phyloP scores from a whole-genome alignment of 371 early-diverging fungal genomes.

The Mortierella sp. region DNA sequence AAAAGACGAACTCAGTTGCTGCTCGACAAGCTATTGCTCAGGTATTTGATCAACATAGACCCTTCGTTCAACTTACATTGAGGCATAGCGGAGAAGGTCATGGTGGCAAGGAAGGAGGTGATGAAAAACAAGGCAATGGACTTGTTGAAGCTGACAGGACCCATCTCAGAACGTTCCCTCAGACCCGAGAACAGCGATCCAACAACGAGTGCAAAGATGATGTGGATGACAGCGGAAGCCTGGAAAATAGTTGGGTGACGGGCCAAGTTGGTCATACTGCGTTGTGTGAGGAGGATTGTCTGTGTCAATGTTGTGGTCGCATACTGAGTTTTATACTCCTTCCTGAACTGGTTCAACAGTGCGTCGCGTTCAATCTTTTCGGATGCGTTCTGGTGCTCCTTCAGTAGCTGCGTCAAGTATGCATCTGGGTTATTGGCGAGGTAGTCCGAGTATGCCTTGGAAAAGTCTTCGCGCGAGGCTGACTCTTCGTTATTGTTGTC shows the following conservation, averaged over 20 bases:
- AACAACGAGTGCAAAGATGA: constrained; percentile 46
- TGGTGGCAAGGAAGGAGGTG: constrained; percentile 50
- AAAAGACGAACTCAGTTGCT: no score
- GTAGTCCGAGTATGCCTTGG: constrained; percentile 27
- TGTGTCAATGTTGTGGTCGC: constrained; percentile 43
- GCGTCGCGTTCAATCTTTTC: constrained; percentile 40
- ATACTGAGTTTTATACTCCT: constrained; percentile 41
- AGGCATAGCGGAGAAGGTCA: constrained; percentile 42
- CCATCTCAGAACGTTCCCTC: constrained; percentile 43
- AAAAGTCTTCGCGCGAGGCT: constrained; percentile 16
- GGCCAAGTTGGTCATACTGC: constrained; percentile 46
- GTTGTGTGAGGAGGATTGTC: constrained; percentile 41
- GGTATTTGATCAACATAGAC: no score
- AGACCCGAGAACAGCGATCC: constrained; percentile 53
- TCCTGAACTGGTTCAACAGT: constrained; percentile 28
- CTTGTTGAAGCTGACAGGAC: constrained; percentile 44
- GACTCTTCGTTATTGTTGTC: constrained; percentile 4
- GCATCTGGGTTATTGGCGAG: constrained; percentile 31
- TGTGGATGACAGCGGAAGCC: constrained; percentile 45
- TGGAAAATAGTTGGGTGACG: constrained; percentile 53
- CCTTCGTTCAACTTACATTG: constrained; percentile 35
- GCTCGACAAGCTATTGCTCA: no score
- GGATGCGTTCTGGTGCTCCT: constrained; percentile 17
- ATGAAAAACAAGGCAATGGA: constrained; percentile 50
- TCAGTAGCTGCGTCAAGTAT: constrained; percentile 21